Evolutionary conservation across 306 rosid species (phyloP), one percentile per base, ranked within the genome.

Genomic region (Pueraria montana): DNA sequence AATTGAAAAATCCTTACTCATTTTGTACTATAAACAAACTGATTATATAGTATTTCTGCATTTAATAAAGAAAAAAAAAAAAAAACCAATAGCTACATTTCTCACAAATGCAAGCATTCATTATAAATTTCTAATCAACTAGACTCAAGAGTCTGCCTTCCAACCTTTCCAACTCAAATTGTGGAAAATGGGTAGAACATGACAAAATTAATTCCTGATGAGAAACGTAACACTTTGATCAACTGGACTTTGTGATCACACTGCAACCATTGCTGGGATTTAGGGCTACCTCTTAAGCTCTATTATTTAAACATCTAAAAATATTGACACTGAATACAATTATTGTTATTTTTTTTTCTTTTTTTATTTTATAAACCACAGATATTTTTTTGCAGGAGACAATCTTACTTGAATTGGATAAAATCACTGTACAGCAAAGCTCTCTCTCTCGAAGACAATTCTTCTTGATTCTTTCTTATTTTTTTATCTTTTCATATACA

Each of bases 91-190:
- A 42, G 40, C 75, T 46, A 49, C 62, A 16, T 68, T 49, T 72
- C 42, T 64, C 36, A 63, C 12, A 32, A 58, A 84, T 70, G 77
- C 72, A 79, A 84, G 72, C 77, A 74, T 78, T 40, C 63, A 40
- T 58, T n/a, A n/a, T n/a, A n/a, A n/a, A n/a, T n/a, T n/a, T 59
- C 78, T 11, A 74, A 66, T 74, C 77, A 76, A 73, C 4, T 5
- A 42, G 56, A 69, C 71, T 65, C 18, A n/a, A 42, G 26, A 18
- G 64, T 12, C 17, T 23, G 5, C 16, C 50, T 55, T 50, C 64
- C 48, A 30, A 58, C 24, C 45, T 86, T 87, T 64, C 81, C 87
- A 69, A 49, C 82, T 61, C 58, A 61, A 67, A 2, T 27, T 40
- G 79, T 46, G 69, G 86, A 64, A 87, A 73, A 34, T 5, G 5